These are phyloP conservation scores for Ceratocystis smalleyi DNA, from an alignment of 2,329 filamentous ascomycete species.

Conservation along the genomic window DNA sequence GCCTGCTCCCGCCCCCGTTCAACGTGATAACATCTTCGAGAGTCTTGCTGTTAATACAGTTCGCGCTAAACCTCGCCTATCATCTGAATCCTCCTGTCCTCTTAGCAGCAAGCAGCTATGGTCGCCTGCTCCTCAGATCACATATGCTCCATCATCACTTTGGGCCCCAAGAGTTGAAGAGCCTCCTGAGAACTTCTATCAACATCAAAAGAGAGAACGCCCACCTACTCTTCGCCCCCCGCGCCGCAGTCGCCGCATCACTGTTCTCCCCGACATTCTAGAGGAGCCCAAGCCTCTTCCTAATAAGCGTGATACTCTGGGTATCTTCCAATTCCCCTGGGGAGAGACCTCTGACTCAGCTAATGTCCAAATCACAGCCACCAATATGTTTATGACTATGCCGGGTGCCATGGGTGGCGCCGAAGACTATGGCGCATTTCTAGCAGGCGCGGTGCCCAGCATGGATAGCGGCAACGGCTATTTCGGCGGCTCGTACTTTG, in stretches of 20 bases:
- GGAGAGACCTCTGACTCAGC: slow-evolving; percentile 46
- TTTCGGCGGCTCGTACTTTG: slow-evolving; percentile 37
- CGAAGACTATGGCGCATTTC: slow-evolving; percentile 22
- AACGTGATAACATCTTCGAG: slow-evolving; percentile 10
- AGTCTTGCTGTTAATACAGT: slow-evolving; percentile 23
- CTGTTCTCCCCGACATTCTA: slow-evolving; percentile 45
- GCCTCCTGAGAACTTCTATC: neutral
- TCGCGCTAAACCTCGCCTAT: slow-evolving; percentile 24
- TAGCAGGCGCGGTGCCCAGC: slow-evolving; percentile 22
- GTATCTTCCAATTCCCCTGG: slow-evolving; percentile 52
- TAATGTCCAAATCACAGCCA: slow-evolving; percentile 26
- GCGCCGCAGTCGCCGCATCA: slow-evolving; percentile 40
- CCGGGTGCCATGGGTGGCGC: slow-evolving; percentile 35
- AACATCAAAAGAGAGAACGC: slow-evolving; percentile 24
- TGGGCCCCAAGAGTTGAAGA: slow-evolving; percentile 20
- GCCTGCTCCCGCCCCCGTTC: slow-evolving; percentile 12
- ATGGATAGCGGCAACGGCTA: slow-evolving; percentile 26
- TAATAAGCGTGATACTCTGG: slow-evolving; percentile 42
- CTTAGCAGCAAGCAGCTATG: slow-evolving; percentile 29
- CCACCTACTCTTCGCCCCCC: slow-evolving; percentile 38
- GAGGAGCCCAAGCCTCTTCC: slow-evolving; percentile 45
- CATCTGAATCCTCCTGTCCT: slow-evolving; percentile 21
- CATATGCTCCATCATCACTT: slow-evolving; percentile 19
- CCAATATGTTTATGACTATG: slow-evolving; percentile 31
- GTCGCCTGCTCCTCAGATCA: slow-evolving; percentile 20